phyloP scores from a whole-genome alignment of 257 asterid genomes.

The Solanum gracilifrons region DNA sequence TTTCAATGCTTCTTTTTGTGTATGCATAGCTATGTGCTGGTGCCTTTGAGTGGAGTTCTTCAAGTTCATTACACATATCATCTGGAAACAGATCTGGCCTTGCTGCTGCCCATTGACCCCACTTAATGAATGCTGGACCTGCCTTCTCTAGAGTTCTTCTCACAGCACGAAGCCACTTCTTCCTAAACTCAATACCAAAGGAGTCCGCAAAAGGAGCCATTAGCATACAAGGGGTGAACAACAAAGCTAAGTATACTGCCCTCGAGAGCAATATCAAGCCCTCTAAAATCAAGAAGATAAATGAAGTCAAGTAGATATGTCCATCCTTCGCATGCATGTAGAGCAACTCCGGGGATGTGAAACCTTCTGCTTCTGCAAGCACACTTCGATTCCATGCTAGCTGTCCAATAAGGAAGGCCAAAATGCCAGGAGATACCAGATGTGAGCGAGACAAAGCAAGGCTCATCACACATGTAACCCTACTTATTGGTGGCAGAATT shows the following conservation, averaged over 20 bases:
- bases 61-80: conserved; percentile 67
- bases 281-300: conserved; percentile 49
- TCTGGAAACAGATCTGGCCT: conserved; percentile 81
- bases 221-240: conserved; percentile 67
- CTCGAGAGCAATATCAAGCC: conserved; percentile 53
- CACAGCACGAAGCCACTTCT: conserved; percentile 53
- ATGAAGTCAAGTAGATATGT: conserved; percentile 34
- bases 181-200: conserved; percentile 56
- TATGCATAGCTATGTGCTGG: conserved; percentile 71
- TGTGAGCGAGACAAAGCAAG: conserved; percentile 74
- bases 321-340: conserved; percentile 58
- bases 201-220: conserved; percentile 78
- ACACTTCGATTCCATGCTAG: conserved; percentile 32
- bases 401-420: conserved; percentile 58
- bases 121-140: conserved; percentile 89
- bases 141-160: conserved; percentile 71
- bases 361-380: conserved; percentile 48
- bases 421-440: conserved; percentile 69
- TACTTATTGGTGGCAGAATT: conserved; percentile 41
- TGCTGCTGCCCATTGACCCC: conserved; percentile 99
- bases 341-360: conserved; percentile 36
- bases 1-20: conserved; percentile 60
- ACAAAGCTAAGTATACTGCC: conserved; percentile 45
- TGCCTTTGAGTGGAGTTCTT: conserved; percentile 70
- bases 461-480: conserved; percentile 62